Evolutionary conservation across 768 basidiomycete genomes (phyloP), one percentile per base, ranked within the genome.

Genomic region (Mycena amicta): DNA sequence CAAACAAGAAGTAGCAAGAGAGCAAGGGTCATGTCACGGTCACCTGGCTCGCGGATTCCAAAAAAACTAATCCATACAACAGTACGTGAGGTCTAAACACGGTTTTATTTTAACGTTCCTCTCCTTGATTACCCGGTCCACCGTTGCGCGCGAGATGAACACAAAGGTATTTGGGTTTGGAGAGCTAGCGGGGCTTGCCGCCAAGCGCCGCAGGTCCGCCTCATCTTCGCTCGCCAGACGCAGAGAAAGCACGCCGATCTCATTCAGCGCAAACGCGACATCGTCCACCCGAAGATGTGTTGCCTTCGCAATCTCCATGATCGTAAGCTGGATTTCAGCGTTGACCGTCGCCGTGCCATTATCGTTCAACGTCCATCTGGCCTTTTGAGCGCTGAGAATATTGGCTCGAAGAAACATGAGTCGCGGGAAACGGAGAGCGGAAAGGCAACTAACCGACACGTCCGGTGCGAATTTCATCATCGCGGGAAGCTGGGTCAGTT

Each of bases 261-360:
- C 93, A 55, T 90, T 88, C 64, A 98, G 72, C 2, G 95, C 93
- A 72, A 93, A 95, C 0, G 93, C 89, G 0, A 88, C 85, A 70
- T 98, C 96, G 55, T 97, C 93, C 0, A 87, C 71, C 1, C 92
- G 83, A 53, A 98, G 75, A 71, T 91, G 88, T 47, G 92, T 92
- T 27, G 88, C 90, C 18, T 79, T 77, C 1, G 93, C 88, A 56
- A 98, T 84, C 31, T 92, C 87, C 8, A 76, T 77, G n/a, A 98
- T 80, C 20, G 88, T 87, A 70, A 90, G 92, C 22, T 74, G 75
- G 26, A 90, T 80, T 40, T 82, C 77, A 56, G 90, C 80, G 61
- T 93, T 87, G 5, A 85, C 85, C 31, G 82, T 83, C 4, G 88
- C 87, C 58, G 87, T 84, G 6, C 91, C 92, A 59, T 92, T 87